Evolutionary conservation across 495 filamentous ascomycete genomes (phyloP), one percentile per base, ranked within the genome.

Genomic region (Hypoxylon subgilvum): DNA sequence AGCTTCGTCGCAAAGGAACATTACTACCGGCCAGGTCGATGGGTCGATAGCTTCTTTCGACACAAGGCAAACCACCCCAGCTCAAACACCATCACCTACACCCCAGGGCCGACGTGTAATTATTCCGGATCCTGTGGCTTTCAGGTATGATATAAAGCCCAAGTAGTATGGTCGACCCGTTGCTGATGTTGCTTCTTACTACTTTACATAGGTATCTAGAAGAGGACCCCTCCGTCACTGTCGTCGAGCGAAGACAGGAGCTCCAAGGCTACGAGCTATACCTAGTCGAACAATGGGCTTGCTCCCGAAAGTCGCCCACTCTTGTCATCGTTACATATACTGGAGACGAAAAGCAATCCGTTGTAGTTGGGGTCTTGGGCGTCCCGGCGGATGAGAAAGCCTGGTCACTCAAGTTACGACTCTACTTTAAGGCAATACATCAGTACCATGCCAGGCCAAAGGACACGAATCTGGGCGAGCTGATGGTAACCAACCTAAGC

Each of bases 231-330:
- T 84, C 83, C 0, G 90, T 90, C 2, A 82, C 79, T 3, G 86
- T 96, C 10, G 79, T 96, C 8, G 81, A 90, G 53, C 87, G 88
- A 22, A 82, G 84, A 39, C 73, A 76, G 40, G 74, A 78, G 23
- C 81, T 98, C 16, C 72, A 84, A 40, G 95, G 95, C 52, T 97
- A 97, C 69, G 92, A 97, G 68, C 76, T 93, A 42, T 97, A 97
- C 74, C 73, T 97, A 28, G 92, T 98, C 51, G 94, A 97, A 71
- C 94, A 98, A 83, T 98, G 94, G 95, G 91, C 90, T 8, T 96
- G 91, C 70, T 96, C 92, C 6, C 85, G 94, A 48, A 79, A 84
- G 23, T 88, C 96, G 62, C 94, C 93, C 5, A 96, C 92, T 19
- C 90, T 94, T 57, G 84, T 96, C 21, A 96, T 98, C 55, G 88